phyloP scores from a whole-genome alignment of 768 basidiomycete genomes.

The Guyanaporus albipodus region DNA sequence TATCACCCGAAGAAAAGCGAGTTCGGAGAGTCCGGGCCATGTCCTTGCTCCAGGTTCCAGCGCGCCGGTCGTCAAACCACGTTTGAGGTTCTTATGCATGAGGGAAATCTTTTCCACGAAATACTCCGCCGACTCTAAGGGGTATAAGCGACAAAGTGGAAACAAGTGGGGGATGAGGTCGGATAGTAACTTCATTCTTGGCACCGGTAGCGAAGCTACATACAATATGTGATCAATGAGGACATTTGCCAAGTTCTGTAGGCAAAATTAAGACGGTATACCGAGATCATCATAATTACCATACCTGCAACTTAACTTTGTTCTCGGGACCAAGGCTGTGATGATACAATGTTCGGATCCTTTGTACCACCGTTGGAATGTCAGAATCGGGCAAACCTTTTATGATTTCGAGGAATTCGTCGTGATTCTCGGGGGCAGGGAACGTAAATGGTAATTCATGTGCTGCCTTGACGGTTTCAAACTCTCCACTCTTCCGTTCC shows the following conservation, averaged over 20 bases:
- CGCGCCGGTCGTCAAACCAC: slow-evolving; percentile 72
- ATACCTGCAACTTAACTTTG: slow-evolving; percentile 86
- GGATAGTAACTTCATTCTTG: slow-evolving; percentile 58
- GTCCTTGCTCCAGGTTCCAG: slow-evolving; percentile 63
- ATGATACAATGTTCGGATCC: slow-evolving; percentile 88
- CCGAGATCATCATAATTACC: slow-evolving; percentile 13
- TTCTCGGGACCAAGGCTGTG: slow-evolving; percentile 90
- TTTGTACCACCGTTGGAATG: slow-evolving; percentile 76
- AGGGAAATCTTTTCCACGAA: slow-evolving; percentile 79
- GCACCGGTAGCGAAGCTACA: slow-evolving; percentile 58
- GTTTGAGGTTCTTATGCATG: slow-evolving; percentile 92
- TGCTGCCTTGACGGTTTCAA: slow-evolving; percentile 24
- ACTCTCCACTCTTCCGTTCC: slow-evolving; percentile 31
- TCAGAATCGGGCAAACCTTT: slow-evolving; percentile 68
- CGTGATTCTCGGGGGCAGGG: slow-evolving; percentile 80
- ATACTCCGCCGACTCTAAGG: slow-evolving; percentile 70
- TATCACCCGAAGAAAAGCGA: slow-evolving; percentile 74
- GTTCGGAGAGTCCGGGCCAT: slow-evolving; percentile 84
- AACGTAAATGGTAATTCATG: slow-evolving; percentile 91
- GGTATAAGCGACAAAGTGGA: slow-evolving; percentile 75
- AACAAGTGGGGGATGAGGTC: slow-evolving; percentile 74
- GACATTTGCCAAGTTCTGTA: slow-evolving; percentile 66
- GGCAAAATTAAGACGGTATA: not conserved
- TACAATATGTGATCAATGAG: slow-evolving; percentile 88
- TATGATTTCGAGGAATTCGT: slow-evolving; percentile 84